Evolutionary conservation across 371 early-diverging fungal genomes (phyloP), one percentile per base, ranked within the genome.

Genomic region (Mucor sp.): DNA sequence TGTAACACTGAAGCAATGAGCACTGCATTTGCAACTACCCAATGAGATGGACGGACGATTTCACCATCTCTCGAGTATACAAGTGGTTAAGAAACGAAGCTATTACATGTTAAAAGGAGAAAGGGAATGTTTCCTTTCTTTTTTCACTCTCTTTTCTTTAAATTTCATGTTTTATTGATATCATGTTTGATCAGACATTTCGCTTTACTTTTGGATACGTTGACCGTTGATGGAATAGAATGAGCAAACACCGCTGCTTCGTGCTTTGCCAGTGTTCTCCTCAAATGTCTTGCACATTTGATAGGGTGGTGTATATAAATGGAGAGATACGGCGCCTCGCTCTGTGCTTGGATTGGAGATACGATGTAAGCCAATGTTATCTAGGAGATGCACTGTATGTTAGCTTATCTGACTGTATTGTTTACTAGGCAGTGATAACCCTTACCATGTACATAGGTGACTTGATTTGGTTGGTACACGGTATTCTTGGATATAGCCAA

Each of bases 281-380:
- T 91, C 85, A 77, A 94, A 97, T 6, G 94, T 94, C 67, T 89
- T 89, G 84, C 96, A 95, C 63, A 85, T 78, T 56, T 93, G 78
- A 72, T 91, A 91, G 6, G 97, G 96, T 21, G 97, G 97, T 9
- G 95, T 91, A 79, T 97, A 97, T 30, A 97, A 83, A 72, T 97
- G 97, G 32, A 97, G 86, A 5, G 97, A 95, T 27, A 97, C 90
- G 17, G 96, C 91, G 44, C 85, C 86, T 4, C 56, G 60, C n/a
- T 70, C 63, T n/a, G 57, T 21, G 47, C 82, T 82, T 19, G 90
- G 89, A 83, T 96, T 96, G 33, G 89, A 76, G 32, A 97, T 90
- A 47, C 94, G 86, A 81, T 97, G 97, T 35, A 95, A 80, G 35
- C 97, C 97, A 44, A 96, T 88, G 61, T 88, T 88, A 74, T 95